phyloP scores from a whole-genome alignment of 2,329 filamentous ascomycete genomes.

The Phaeosphaeriaceae sp. region DNA sequence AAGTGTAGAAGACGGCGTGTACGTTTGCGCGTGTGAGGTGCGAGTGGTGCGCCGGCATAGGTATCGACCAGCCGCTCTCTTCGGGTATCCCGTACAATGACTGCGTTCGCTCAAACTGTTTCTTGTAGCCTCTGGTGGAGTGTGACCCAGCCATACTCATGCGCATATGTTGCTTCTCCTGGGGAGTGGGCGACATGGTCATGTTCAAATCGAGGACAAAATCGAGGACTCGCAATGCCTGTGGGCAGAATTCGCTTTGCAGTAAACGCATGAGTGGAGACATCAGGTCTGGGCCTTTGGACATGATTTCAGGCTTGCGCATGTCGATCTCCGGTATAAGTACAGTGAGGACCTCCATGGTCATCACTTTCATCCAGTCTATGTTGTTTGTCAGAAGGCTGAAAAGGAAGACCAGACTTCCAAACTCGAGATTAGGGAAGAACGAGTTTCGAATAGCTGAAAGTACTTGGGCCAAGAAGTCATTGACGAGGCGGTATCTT shows the following conservation, averaged over 20 bases:
- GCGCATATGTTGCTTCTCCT: conserved; percentile 91
- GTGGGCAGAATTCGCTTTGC: conserved; percentile 92
- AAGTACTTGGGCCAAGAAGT: conserved; percentile 79
- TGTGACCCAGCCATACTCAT: conserved; percentile 98
- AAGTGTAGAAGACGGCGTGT: conserved; percentile 95
- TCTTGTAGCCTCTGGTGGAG: conserved; percentile 78
- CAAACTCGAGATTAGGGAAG: conserved; percentile 82
- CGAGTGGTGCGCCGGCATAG: conserved; percentile 88
- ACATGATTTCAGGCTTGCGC: conserved; percentile 86
- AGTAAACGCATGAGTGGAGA: conserved; percentile 88
- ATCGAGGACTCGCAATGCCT: conserved; percentile 89
- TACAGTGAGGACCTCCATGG: conserved; percentile 86
- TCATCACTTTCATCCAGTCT: conserved; percentile 90
- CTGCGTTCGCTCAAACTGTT: conserved; percentile 93
- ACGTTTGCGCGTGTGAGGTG: conserved; percentile 88
- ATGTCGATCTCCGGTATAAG: conserved; percentile 92
- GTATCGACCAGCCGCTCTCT: conserved; percentile 94
- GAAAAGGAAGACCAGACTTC: conserved; percentile 87
- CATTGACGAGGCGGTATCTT: conserved; percentile 71
- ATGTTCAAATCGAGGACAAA: conserved; percentile 96
- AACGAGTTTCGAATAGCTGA: conserved; percentile 77
- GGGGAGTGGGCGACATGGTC: conserved; percentile 75
- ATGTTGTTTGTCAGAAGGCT: conserved; percentile 88
- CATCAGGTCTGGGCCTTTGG: conserved; percentile 92
- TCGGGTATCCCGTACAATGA: conserved; percentile 97